Evolutionary conservation across 2,329 filamentous ascomycete genomes (phyloP).

Genomic region (Colletotrichum caudatum): DNA sequence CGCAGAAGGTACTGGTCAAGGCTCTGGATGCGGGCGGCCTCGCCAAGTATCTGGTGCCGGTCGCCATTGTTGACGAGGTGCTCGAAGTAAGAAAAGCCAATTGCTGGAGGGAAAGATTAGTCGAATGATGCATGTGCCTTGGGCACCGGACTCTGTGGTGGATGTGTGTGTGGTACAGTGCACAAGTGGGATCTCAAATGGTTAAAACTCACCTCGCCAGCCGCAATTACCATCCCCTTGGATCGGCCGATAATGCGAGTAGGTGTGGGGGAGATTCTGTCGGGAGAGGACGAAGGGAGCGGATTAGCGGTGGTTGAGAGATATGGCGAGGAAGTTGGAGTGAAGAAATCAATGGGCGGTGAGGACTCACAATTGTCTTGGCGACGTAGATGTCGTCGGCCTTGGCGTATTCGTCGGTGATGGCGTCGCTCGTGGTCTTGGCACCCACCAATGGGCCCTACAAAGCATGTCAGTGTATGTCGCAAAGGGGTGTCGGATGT

Average conservation of each 20-base stretch:
- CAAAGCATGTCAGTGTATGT: constrained; percentile 10
- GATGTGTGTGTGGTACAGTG: constrained; percentile 1
- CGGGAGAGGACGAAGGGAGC: constrained; percentile 16
- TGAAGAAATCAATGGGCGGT: background rate
- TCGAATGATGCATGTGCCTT: constrained; percentile 6
- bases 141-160: background rate
- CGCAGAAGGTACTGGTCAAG: constrained; percentile 78
- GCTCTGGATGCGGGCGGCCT: constrained; percentile 77
- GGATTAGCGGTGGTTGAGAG: constrained; percentile 17
- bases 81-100: constrained; percentile 95
- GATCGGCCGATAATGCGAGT: constrained; percentile 88
- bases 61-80: constrained; percentile 78
- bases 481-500: too few relatives aligned
- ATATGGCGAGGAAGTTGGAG: constrained; percentile 16
- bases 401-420: constrained; percentile 88
- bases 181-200: constrained; percentile 6
- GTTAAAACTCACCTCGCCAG: constrained; percentile 84
- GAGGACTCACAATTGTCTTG: constrained; percentile 82
- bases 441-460: constrained; percentile 88
- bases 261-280: constrained; percentile 83
- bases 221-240: constrained; percentile 96
- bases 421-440: constrained; percentile 79
- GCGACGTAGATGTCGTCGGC: constrained; percentile 86
- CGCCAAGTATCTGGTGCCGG: constrained; percentile 72
- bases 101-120: constrained; percentile 67